A percentile compares a stretch with the other conserved stretches of the same genome.
Evolutionary conservation across 371 early-diverging fungal genomes (phyloP).

Genomic region (Mucor sp.): DNA sequence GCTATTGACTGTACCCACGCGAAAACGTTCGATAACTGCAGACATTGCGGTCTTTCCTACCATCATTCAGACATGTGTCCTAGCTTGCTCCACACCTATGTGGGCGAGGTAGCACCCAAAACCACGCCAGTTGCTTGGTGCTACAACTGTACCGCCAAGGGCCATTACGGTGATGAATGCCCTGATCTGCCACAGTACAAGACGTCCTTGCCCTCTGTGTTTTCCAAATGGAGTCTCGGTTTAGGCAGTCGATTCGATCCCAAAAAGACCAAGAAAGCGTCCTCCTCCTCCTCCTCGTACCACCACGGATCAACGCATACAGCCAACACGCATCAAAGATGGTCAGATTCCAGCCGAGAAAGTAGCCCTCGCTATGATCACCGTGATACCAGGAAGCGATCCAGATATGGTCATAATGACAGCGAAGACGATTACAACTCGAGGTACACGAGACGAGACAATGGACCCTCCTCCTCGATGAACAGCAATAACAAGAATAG

Average conservation of each 20-base stretch:
- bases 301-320: neutral
- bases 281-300: neutral
- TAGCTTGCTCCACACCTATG: conserved; percentile 10
- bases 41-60: conserved; percentile 1
- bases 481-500: neutral
- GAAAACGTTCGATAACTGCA: neutral
- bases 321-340: conserved; percentile 1
- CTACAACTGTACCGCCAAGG: conserved; percentile 15
- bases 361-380: conserved; percentile 7
- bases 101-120: neutral
- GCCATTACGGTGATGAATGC: conserved; percentile 31
- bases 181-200: conserved; percentile 5
- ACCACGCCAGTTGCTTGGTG: conserved; percentile 6
- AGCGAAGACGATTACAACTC: neutral
- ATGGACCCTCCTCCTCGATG: neutral
- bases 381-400: neutral
- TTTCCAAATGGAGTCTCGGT: conserved; percentile 10
- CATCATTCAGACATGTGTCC: conserved; percentile 17
- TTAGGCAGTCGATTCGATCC: conserved; percentile 3
- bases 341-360: conserved; percentile 12
- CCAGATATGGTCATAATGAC: neutral
- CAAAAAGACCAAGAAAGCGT: conserved; percentile 4
- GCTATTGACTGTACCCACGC: conserved; percentile 4
- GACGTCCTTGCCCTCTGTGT: conserved; percentile 8
- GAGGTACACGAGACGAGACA: neutral